phyloP scores from a whole-genome alignment of 108 stramenopile genomes.

The Discostella stelligeroides region DNA sequence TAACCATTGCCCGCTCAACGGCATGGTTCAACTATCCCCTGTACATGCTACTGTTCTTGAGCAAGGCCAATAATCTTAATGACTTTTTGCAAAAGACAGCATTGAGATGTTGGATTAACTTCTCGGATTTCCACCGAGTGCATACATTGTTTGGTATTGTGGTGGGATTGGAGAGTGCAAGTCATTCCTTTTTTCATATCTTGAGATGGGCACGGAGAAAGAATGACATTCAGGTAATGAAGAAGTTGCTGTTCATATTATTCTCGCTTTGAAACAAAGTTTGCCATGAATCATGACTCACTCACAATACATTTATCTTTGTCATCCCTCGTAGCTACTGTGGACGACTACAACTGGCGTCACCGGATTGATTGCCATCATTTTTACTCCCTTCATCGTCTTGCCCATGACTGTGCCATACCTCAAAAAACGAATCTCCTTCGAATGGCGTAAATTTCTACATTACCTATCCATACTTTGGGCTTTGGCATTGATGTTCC shows the following conservation, averaged over 20 bases:
- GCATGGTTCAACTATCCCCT: constrained; percentile 33
- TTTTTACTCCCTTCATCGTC: constrained; percentile 15
- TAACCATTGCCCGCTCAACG: constrained; percentile 22
- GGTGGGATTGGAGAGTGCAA: constrained; percentile 22
- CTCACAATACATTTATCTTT: too few relatives aligned
- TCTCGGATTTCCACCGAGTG: constrained; percentile 16
- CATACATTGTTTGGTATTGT: constrained; percentile 23
- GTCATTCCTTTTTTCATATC: constrained; percentile 28
- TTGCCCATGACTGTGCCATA: constrained; percentile 21
- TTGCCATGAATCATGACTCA: too few relatives aligned
- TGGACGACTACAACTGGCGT: constrained; percentile 22
- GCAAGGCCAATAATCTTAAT: constrained; percentile 28
- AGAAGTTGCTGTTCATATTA: background rate
- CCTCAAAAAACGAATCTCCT: constrained; percentile 13
- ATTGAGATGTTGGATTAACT: constrained; percentile 22
- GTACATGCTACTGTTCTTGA: constrained; percentile 35
- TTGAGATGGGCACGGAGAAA: constrained; percentile 24
- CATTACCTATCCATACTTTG: constrained; percentile 23
- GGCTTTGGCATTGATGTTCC: constrained; percentile 15
- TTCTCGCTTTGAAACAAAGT: too few relatives aligned
- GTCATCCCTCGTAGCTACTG: background rate
- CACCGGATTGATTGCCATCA: constrained; percentile 19
- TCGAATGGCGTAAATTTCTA: constrained; percentile 22
- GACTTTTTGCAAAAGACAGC: constrained; percentile 16
- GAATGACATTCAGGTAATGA: constrained; percentile 15